A percentile compares a stretch with the other conserved stretches of the same genome.
Conservation (phyloP, 148 eudicot species). For the Cornus kousa region DNA sequence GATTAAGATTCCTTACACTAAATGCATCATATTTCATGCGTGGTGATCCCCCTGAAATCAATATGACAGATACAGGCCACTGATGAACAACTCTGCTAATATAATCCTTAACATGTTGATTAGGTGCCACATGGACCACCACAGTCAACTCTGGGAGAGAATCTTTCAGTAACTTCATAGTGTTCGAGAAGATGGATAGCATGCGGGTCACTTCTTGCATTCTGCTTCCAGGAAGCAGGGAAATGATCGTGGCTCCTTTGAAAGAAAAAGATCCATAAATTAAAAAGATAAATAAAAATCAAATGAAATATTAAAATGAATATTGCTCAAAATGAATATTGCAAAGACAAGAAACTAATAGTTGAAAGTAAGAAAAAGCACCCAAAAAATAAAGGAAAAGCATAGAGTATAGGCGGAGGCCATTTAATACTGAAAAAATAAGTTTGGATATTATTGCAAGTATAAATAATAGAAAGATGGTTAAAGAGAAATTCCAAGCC, state of each 20-base stretch:
- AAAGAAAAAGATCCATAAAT: constrained; percentile 3
- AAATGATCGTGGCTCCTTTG: constrained; percentile 60
- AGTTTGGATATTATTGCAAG: not conserved
- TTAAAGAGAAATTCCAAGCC: not conserved
- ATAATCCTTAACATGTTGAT: constrained; percentile 67
- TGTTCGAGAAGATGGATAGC: constrained; percentile 70
- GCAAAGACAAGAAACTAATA: not conserved
- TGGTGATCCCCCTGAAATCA: constrained; percentile 64
- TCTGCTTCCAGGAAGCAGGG: constrained; percentile 96
- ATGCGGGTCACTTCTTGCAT: constrained; percentile 89
- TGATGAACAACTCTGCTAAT: constrained; percentile 34
- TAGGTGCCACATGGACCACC: constrained; percentile 76
- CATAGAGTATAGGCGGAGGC: not conserved
- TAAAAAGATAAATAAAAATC: not conserved
- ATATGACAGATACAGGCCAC: constrained; percentile 58
- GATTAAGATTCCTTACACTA: constrained; percentile 45
- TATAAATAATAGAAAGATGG: not conserved
- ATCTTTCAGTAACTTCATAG: constrained; percentile 55
- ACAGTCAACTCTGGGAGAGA: constrained; percentile 46
- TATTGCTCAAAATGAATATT: not conserved
- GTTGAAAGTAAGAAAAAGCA: not conserved
- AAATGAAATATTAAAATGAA: not conserved
- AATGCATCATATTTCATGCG: constrained; percentile 61
- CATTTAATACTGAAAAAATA: not conserved
- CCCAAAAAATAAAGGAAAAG: not conserved